phyloP scores from a whole-genome alignment of 371 early-diverging fungal species.

The Mortierella sp. region DNA sequence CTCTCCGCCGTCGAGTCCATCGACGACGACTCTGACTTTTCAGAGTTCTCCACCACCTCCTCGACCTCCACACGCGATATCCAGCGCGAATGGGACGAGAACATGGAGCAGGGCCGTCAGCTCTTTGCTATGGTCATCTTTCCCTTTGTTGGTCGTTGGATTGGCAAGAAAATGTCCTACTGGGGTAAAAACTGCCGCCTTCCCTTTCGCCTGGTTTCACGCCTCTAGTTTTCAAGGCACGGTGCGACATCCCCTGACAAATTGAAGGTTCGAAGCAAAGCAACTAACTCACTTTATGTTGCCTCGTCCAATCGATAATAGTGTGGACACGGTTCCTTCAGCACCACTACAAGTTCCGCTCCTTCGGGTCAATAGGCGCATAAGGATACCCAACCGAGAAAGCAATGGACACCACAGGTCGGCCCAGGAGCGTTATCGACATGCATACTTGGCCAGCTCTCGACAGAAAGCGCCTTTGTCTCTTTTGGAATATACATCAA shows the following conservation, averaged over 20 bases:
- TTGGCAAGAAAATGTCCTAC: constrained; percentile 71
- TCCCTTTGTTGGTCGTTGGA: constrained; percentile 71
- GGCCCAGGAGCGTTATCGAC: neutral
- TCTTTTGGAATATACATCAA: no score
- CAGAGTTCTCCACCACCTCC: constrained; percentile 53
- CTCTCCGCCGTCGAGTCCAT: constrained; percentile 44
- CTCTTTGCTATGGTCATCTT: constrained; percentile 71
- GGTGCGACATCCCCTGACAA: no score
- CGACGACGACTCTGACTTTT: constrained; percentile 50
- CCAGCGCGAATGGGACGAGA: constrained; percentile 76
- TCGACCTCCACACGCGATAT: constrained; percentile 60
- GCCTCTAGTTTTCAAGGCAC: neutral
- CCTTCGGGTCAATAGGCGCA: constrained; percentile 35
- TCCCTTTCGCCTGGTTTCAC: neutral
- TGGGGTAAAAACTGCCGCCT: constrained; percentile 60
- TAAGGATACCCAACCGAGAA: constrained; percentile 4
- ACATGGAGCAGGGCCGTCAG: constrained; percentile 67
- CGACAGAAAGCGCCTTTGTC: neutral
- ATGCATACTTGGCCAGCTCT: neutral
- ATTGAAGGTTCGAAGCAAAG: neutral
- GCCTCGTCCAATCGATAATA: neutral
- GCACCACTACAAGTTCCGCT: constrained; percentile 45
- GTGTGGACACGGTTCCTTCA: constrained; percentile 47
- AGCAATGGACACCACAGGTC: neutral
- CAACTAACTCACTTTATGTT: neutral